Evolutionary conservation across 495 filamentous ascomycete species (phyloP).

Genomic region (Endocarpon pusillum): DNA sequence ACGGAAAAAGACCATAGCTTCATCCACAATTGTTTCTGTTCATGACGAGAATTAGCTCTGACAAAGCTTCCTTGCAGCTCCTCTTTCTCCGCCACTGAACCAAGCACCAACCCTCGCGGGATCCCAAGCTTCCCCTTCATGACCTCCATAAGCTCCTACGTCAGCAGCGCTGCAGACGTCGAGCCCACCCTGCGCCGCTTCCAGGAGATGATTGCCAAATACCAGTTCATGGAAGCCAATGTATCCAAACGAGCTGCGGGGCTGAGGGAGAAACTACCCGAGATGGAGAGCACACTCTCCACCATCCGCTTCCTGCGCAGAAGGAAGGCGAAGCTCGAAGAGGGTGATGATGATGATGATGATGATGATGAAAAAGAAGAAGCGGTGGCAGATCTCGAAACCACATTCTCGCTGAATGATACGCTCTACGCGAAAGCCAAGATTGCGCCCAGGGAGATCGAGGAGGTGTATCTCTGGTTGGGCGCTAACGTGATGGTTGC

Average conservation of each 20-base stretch:
- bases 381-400: slow-evolving; percentile 41
- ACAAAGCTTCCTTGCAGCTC: neutral
- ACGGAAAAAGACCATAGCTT: no score
- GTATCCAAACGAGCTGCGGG: slow-evolving; percentile 66
- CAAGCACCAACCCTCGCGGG: slow-evolving; percentile 63
- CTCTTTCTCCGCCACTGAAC: neutral
- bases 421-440: slow-evolving; percentile 82
- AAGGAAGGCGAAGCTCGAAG: no score
- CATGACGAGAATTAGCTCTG: no score
- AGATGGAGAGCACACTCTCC: slow-evolving; percentile 94
- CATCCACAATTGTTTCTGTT: no score
- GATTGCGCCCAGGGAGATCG: slow-evolving; percentile 62
- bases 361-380: neutral
- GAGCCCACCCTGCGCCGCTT: slow-evolving; percentile 80
- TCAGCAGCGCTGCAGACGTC: slow-evolving; percentile 70
- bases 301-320: slow-evolving; percentile 74
- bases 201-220: slow-evolving; percentile 99
- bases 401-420: slow-evolving; percentile 91
- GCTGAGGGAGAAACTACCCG: slow-evolving; percentile 85
- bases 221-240: slow-evolving; percentile 98
- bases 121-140: slow-evolving; percentile 93
- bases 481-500: slow-evolving; percentile 97
- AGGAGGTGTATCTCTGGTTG: slow-evolving; percentile 94
- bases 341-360: slow-evolving; percentile 12
- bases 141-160: slow-evolving; percentile 91